Evolutionary conservation across 306 rosid species (phyloP).

Genomic region (apple (Malus domestica)): ASM211411v1 NC_041802.1:15636001-15636500

Average conservation of each 20-base stretch:
- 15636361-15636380: constrained; percentile 84
- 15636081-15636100: constrained; percentile 80
- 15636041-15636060: constrained; percentile 68
- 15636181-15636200: constrained; percentile 50
- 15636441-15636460: constrained; percentile 58
- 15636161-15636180: constrained; percentile 49
- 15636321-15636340: constrained; percentile 88
- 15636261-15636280: constrained; percentile 85
- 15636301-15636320: constrained; percentile 74
- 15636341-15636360: constrained; percentile 73
- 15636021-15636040: constrained; percentile 90
- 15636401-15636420: constrained; percentile 61
- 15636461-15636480: constrained; percentile 78
- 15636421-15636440: constrained; percentile 63
- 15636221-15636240: constrained; percentile 58
- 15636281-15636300: constrained; percentile 63
- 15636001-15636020: constrained; percentile 78
- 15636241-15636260: constrained; percentile 95
- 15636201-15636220: constrained; percentile 85
- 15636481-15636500: constrained; percentile 42
- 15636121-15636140: constrained; percentile 95
- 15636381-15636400: constrained; percentile 89
- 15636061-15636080: constrained; percentile 51
- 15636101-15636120: constrained; percentile 64
- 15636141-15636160: constrained; percentile 87